Evolutionary conservation across 495 filamentous ascomycete genomes (phyloP), one percentile per base, ranked within the genome.

Genomic region (Tuber microsphaerosporum): DNA sequence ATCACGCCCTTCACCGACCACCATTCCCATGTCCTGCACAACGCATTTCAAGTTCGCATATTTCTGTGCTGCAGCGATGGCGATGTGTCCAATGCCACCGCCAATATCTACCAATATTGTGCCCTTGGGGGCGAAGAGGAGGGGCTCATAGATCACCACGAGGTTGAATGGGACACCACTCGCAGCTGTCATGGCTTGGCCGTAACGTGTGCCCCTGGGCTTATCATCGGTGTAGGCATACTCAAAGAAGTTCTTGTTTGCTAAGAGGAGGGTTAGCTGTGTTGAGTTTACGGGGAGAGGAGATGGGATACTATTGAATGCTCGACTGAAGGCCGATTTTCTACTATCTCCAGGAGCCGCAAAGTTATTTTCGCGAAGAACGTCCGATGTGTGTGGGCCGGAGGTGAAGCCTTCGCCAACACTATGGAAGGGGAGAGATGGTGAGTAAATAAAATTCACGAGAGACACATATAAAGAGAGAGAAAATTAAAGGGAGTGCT

Each of bases 91-190:
- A 12, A 71, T 76, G 41, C 81, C 81, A 9, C 85, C 85, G 43
- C 85, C 85, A 1, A 85, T 51, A 43, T 86, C 85, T 0, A 85
- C 84, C 17, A 86, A 73, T 74, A n/a, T 42, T 42, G 43, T 51
- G 48, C 61, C 69, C 12, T 61, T 19, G 72, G 80, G 10, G 5
- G 79, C 34, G 22, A 31, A 44, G n/a, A 10, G 8, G 74, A 75
- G 74, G 19, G 74, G 74, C 22, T 42, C 39, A 17, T 75, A 75
- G 34, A 39, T 12, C 8, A 26, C 14, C 26, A 71, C 37, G 17
- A 41, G 42, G 45, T 73, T 41, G 14, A 17, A 12, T 19, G 14
- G 26, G 44, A 8, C 26, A 19, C 0, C 5, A 7, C 7, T 34
- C 9, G 1, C 9, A 19, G 26, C 1, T 39, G 41, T 71, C 74